These are phyloP conservation scores for Quercus ilex DNA, from an alignment of 306 rosid genomes.

Conservation along the genomic window DNA sequence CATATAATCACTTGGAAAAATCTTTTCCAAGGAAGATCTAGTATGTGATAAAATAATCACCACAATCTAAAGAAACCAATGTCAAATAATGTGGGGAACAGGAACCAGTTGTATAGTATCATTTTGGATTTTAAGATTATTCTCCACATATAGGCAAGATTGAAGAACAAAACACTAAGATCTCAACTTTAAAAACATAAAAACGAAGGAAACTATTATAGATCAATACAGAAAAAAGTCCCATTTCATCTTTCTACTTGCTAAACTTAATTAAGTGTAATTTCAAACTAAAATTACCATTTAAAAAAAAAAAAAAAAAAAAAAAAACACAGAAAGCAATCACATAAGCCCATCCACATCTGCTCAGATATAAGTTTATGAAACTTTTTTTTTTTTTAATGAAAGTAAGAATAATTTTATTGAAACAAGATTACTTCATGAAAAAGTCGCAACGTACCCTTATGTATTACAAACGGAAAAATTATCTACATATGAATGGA, in stretches of 20 bases:
- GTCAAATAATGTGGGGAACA: background rate
- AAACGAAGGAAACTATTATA: background rate
- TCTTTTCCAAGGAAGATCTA: background rate
- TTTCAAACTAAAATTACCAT: background rate
- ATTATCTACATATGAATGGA: no score
- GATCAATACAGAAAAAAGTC: background rate
- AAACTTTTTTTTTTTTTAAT: no score
- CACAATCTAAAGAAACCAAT: background rate
- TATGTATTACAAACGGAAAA: no score
- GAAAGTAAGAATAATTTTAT: no score
- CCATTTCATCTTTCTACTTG: background rate
- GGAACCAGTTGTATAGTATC: background rate
- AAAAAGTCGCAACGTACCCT: no score
- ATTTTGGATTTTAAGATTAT: background rate
- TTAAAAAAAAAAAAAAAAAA: no score
- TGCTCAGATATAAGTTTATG: no score
- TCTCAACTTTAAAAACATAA: background rate
- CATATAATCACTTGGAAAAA: background rate
- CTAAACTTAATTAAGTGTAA: background rate
- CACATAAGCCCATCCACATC: background rate
- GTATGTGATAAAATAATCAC: background rate
- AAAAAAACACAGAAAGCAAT: background rate
- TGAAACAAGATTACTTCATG: no score
- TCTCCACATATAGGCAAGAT: background rate
- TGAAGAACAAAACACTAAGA: background rate